Evolutionary conservation across 495 filamentous ascomycete species (phyloP), one percentile per base, ranked within the genome.

Genomic region (Aspergillus leporis): DNA sequence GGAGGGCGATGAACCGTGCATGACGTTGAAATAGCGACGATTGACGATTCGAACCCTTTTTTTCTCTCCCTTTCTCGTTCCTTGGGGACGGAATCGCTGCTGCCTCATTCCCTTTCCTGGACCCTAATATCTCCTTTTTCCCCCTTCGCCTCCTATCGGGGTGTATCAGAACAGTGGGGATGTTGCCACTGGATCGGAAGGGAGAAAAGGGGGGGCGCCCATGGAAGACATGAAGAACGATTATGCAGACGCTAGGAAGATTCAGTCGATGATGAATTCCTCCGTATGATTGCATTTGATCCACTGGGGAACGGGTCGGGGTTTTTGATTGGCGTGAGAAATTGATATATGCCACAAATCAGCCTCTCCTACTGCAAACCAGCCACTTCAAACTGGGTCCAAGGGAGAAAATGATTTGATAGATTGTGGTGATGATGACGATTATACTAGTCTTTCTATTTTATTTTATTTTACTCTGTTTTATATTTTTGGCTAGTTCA

Each of bases 1-100:
- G 25, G 49, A 59, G 46, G 19, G 16, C 43, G 59, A 64, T 67
- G 60, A 58, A 65, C 60, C 51, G 65, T 59, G 60, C 62, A 68
- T 68, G 65, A 68, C 65, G 62, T 68, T 28, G 61, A 50, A 55
- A 41, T 28, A 46, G 32, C 41, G 34, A n/a, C 1, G 34, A 10
- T 36, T 32, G 25, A 28, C 25, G 25, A 28, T 38, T 23, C 25
- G 52, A 46, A 40, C 30, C 25, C n/a, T 46, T 18, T 38, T 30
- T 18, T 31, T 32, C 43, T 56, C 14, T 36, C 10, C 10, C 34
- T 36, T 12, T 36, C 13, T 36, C 32, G 8, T 9, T 36, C 13
- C 8, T 36, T 36, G 3, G 52, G 5, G 22, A 55, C 12, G 47
- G 9, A n/a, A 50, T 7, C 16, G 47, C 38, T 40, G 18, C 19